phyloP scores from a whole-genome alignment of 2,329 filamentous ascomycete genomes.

The Fusarium armeniacum region DNA sequence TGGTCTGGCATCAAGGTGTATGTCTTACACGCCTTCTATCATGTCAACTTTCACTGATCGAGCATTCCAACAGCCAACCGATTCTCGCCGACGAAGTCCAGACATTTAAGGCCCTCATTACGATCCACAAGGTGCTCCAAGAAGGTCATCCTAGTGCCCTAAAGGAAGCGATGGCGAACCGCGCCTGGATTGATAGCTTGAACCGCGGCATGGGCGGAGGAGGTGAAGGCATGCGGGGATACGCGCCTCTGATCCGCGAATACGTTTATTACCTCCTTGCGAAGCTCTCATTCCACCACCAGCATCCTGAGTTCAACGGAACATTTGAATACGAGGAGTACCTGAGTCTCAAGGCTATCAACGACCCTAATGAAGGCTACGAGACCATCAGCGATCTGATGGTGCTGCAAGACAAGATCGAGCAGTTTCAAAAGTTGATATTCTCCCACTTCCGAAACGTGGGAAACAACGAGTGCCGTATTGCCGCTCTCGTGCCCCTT shows the following conservation, averaged over 20 bases:
- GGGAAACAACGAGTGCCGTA: conserved; percentile 95
- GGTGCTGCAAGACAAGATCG: conserved; percentile 97
- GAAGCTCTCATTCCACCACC: conserved; percentile 95
- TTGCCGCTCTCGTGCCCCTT: conserved; percentile 90
- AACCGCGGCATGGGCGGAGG: conserved; percentile 84
- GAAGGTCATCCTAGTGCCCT: conserved; percentile 92
- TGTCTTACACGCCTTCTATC: conserved; percentile 56
- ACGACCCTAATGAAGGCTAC: conserved; percentile 97
- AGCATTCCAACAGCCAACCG: conserved; percentile 77
- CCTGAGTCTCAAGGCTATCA: conserved; percentile 96
- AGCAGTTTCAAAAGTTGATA: conserved; percentile 97
- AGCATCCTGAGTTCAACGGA: conserved; percentile 98
- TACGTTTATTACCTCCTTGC: conserved; percentile 96
- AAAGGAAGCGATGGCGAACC: conserved; percentile 89
- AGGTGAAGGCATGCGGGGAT: conserved; percentile 89
- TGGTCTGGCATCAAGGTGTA: conserved; percentile 99
- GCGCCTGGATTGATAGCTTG: conserved; percentile 92
- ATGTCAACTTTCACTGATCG: conserved; percentile 23
- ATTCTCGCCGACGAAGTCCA: conserved; percentile 98
- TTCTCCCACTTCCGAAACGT: conserved; percentile 96
- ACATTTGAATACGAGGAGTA: conserved; percentile 99
- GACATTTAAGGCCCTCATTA: conserved; percentile 98
- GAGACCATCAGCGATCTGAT: conserved; percentile 98
- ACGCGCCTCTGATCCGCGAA: conserved; percentile 92
- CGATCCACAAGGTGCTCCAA: conserved; percentile 96